Percentiles rank a stretch among this genome's conserved stretches.
Evolutionary conservation across 805 yeast genomes (phyloP).

Genomic region (Monosporozyma aerobia): DNA sequence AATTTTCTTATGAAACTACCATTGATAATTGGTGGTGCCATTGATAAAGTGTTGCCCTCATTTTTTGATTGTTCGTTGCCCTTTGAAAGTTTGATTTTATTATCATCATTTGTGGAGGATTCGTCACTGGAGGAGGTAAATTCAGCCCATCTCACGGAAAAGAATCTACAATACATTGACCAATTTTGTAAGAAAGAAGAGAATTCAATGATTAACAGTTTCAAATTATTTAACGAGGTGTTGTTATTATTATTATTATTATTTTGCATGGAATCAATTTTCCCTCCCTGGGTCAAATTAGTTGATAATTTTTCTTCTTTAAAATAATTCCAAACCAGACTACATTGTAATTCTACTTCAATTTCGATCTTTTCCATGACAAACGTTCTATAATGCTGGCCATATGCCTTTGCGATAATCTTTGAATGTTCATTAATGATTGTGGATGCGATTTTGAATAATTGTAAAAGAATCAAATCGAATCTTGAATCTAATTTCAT

Average conservation of each 20-base stretch:
- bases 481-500: conserved; percentile 22
- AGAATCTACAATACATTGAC: conserved; percentile 69
- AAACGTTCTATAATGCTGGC: conserved; percentile 46
- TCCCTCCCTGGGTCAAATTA: too few species aligned
- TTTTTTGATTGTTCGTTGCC: background rate
- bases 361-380: conserved; percentile 69
- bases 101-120: background rate
- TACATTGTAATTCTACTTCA: conserved; percentile 90
- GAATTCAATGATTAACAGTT: conserved; percentile 48
- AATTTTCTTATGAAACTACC: conserved; percentile 23
- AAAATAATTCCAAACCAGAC: conserved; percentile 46
- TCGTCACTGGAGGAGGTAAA: conserved; percentile 13
- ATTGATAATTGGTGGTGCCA: conserved; percentile 21
- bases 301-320: conserved; percentile 1
- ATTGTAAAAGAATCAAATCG: conserved; percentile 41
- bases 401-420: conserved; percentile 67
- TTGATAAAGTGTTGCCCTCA: conserved; percentile 2
- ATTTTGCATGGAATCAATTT: conserved; percentile 37
- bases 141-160: conserved; percentile 58
- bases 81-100: background rate
- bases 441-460: conserved; percentile 76
- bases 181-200: conserved; percentile 76
- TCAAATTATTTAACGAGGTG: background rate
- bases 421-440: conserved; percentile 82
- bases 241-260: conserved; percentile 44